Percentiles rank a stretch among this genome's conserved stretches.
These are phyloP conservation scores for Fusarium fracticaudum DNA, from an alignment of 2,329 filamentous ascomycete genomes.

Conservation along the genomic window DNA sequence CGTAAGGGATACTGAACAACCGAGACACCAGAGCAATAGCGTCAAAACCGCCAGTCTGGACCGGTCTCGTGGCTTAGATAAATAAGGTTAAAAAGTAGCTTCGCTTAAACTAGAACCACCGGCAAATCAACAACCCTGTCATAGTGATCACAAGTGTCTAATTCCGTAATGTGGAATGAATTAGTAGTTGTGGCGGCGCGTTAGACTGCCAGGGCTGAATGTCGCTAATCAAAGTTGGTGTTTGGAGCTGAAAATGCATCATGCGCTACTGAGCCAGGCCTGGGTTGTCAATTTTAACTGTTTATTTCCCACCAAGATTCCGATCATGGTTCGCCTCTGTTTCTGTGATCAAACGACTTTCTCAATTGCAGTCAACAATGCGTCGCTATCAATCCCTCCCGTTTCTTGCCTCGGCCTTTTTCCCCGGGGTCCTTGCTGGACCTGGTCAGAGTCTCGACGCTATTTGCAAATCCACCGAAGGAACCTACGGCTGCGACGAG, in stretches of 20 bases:
- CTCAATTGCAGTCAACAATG: neutral
- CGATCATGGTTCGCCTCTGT: neutral
- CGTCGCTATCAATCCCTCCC: neutral
- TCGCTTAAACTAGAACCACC: neutral
- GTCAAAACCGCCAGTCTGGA: neutral
- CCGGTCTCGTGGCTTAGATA: neutral
- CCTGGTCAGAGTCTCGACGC: conserved; percentile 13
- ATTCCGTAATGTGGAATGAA: neutral
- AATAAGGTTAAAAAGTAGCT: conserved; percentile 21
- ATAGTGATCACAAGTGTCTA: neutral
- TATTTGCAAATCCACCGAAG: conserved; percentile 24
- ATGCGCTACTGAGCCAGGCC: neutral
- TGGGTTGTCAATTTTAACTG: neutral
- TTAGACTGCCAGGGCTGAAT: neutral
- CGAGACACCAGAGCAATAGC: neutral
- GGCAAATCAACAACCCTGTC: conserved; percentile 1
- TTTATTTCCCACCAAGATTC: neutral
- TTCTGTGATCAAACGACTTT: neutral
- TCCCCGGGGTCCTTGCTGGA: neutral
- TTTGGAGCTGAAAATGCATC: conserved; percentile 5
- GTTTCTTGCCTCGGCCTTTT: neutral
- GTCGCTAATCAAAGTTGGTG: neutral
- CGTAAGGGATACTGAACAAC: neutral
- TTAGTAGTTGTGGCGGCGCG: conserved; percentile 1
- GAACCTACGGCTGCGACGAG: conserved; percentile 19